Percentiles rank a stretch among this genome's conserved stretches.
phyloP scores from a whole-genome alignment of 2,329 filamentous ascomycete genomes.

The Aspergillus tamarii region DNA sequence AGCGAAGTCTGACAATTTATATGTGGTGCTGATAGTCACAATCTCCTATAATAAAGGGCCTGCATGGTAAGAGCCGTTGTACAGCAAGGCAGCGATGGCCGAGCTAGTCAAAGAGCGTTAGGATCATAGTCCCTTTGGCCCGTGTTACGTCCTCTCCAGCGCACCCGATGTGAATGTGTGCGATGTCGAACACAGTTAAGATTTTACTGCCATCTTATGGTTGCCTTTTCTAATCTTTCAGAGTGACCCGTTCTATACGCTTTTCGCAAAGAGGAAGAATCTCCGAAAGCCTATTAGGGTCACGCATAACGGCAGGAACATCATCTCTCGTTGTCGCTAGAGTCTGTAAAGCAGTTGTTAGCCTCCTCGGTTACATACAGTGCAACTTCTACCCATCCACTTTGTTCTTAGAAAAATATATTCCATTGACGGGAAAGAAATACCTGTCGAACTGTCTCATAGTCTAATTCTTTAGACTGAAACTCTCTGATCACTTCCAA shows the following conservation, averaged over 20 bases:
- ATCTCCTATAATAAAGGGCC: not conserved
- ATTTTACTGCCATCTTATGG: not conserved
- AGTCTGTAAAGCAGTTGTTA: constrained; percentile 37
- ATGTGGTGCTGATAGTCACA: not conserved
- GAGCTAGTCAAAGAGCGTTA: not conserved
- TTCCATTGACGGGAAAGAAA: not conserved
- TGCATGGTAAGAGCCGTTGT: not conserved
- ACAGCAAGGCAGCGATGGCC: not conserved
- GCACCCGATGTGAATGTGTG: not conserved
- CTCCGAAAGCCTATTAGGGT: constrained; percentile 74
- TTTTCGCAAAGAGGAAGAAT: constrained; percentile 73
- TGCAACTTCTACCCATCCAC: not conserved
- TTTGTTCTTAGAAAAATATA: not conserved
- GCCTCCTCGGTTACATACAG: not conserved
- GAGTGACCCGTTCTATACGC: constrained; percentile 59
- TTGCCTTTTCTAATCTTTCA: constrained; percentile 20
- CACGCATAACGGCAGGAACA: constrained; percentile 74
- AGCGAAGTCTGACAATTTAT: not conserved
- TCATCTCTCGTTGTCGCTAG: constrained; percentile 68
- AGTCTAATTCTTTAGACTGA: constrained; percentile 80
- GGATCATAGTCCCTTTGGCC: not conserved
- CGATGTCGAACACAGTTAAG: not conserved
- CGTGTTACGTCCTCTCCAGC: not conserved
- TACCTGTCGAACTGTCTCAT: constrained; percentile 74
- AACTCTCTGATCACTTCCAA: constrained; percentile 86